Base-by-base conservation (phyloP, 371 early-diverging fungal genomes). In the Actinomucor elegans region DNA sequence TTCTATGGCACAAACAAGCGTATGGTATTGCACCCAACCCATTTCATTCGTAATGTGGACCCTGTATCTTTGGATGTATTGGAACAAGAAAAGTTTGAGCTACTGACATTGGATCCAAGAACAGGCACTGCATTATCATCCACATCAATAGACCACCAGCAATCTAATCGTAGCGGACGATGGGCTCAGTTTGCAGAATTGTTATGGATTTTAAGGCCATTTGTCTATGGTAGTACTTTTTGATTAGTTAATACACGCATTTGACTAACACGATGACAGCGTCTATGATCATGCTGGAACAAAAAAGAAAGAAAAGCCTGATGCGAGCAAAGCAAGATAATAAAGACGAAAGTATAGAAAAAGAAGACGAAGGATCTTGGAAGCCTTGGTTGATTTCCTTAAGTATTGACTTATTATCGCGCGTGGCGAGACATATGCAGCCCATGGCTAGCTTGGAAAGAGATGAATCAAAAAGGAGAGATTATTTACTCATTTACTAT, bases 331-430 rank as follows among this genome's bases (percentile, higher is more conserved):
- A 33, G 20, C 17, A n/a, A 37, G 43, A 17, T 15, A 36, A 55
- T 11, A 41, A 51, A 0, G 42, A 52, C 1, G 41, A 43, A n/a
- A 34, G 49, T 9, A 40, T 47, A n/a, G 37, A 56, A 47, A 53
- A 64, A 23, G 50, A 55, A 11, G 53, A 61, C 14, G 66, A 65
- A 35, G 54, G 45, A 9, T 48, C 33, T 0, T 75, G 75, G 75
- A 60, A 62, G 48, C 67, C 75, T 27, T 75, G 75, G 75, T 21
- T 67, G 0, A 42, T 71, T 24, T 75, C 75, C n/a, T 45, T 71
- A 1, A 27, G 45, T 3, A 58, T 75, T 2, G 75, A 75, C 23
- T n/a, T 69, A 4, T 21, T 59, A 12, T 53, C 72, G 24, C 48
- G 66, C 10, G 23, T 53, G 4, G 57, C 66, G 21, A 46, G 62